A percentile compares a stretch with the other conserved stretches of the same genome.
Conservation (phyloP, 345 rosid genomes). For the Chamaenerion angustifolium region DNA sequence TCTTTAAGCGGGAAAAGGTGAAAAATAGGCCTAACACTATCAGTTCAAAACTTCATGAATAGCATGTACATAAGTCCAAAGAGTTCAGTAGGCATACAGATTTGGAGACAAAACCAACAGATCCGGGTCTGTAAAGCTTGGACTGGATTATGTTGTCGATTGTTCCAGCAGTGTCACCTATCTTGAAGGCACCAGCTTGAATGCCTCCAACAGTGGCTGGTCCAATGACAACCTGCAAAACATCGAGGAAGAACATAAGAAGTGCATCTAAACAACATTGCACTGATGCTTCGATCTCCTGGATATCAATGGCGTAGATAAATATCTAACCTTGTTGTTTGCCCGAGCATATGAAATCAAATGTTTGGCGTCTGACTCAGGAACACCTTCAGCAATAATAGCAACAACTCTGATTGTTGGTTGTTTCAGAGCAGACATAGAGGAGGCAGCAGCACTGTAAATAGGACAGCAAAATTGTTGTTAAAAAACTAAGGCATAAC, state of each 20-base stretch:
- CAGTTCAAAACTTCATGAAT: too few relatives aligned
- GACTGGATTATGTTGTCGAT: constrained; percentile 78
- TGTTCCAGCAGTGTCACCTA: constrained; percentile 99
- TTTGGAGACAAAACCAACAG: constrained; percentile 96
- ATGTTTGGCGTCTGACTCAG: constrained; percentile 87
- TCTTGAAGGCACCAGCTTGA: constrained; percentile 97
- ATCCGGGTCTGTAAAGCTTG: constrained; percentile 95
- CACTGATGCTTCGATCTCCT: not conserved
- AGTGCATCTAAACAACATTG: not conserved
- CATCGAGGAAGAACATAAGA: constrained; percentile 10
- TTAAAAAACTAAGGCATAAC: constrained; percentile 3
- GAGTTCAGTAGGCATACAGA: constrained; percentile 26
- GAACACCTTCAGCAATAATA: constrained; percentile 98
- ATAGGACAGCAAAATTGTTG: constrained; percentile 1
- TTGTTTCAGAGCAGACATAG: constrained; percentile 90
- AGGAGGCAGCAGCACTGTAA: constrained; percentile 92
- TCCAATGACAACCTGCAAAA: constrained; percentile 81
- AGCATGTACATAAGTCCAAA: too few relatives aligned
- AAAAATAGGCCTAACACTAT: too few relatives aligned
- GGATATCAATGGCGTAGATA: not conserved
- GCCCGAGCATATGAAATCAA: constrained; percentile 84
- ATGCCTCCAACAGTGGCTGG: constrained; percentile 98
- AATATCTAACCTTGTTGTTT: constrained; percentile 62
- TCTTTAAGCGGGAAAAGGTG: too few relatives aligned
- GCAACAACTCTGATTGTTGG: constrained; percentile 92